Conservation (phyloP, 1,284 basidiomycete species). For the Stygiomarasmius scandens region DNA sequence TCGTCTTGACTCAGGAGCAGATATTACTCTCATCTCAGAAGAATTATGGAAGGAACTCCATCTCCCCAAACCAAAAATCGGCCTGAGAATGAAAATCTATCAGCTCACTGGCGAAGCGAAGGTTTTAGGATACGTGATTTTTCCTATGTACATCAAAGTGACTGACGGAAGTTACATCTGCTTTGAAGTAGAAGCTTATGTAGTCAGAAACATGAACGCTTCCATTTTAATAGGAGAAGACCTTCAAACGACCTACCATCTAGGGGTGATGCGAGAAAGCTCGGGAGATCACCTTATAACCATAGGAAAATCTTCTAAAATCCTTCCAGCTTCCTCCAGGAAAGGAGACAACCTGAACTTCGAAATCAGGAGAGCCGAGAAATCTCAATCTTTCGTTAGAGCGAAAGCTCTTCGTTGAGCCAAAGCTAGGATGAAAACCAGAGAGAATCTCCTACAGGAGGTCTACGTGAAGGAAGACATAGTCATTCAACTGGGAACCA, state of each 20-base stretch:
- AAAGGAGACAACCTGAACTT: no score
- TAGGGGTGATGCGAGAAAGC: no score
- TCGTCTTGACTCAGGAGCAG: no score
- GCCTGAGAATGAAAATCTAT: slow-evolving; percentile 17
- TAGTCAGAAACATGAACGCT: slow-evolving; percentile 27
- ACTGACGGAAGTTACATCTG: slow-evolving; percentile 13
- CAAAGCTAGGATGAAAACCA: background rate
- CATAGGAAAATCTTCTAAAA: no score
- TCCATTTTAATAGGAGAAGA: slow-evolving; percentile 27
- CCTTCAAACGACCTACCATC: no score
- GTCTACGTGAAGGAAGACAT: slow-evolving; percentile 28
- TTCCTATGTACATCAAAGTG: slow-evolving; percentile 3
- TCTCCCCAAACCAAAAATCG: slow-evolving; percentile 4
- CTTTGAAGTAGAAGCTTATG: slow-evolving; percentile 28
- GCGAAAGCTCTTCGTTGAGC: background rate
- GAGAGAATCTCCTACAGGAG: no score
- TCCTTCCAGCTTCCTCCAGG: background rate
- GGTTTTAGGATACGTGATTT: slow-evolving; percentile 15
- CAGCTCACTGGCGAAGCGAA: slow-evolving; percentile 18
- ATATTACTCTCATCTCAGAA: no score
- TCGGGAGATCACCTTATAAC: no score
- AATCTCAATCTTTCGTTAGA: no score
- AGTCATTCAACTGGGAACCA: slow-evolving; percentile 12
- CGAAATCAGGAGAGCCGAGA: no score
- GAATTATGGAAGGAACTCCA: no score